Percentiles rank a stretch among this genome's conserved stretches.
Evolutionary conservation across 257 asterid genomes (phyloP).

Genomic region (Verbascum thapsus): DNA sequence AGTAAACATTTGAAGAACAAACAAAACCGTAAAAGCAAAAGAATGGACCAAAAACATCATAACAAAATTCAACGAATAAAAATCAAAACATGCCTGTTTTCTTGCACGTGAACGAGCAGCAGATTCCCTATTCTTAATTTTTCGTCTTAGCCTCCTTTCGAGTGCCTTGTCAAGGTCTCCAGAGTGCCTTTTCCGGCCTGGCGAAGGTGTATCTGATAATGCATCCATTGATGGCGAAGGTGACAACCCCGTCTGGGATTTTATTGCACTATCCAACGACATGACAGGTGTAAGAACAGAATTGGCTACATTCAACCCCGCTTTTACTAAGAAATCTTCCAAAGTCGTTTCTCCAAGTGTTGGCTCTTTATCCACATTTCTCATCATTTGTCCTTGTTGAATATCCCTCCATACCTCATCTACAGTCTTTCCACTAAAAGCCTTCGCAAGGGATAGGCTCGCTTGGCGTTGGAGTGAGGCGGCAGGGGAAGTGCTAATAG

Average conservation of each 20-base stretch:
- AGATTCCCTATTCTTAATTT: slow-evolving; percentile 63
- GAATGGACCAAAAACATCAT: background rate
- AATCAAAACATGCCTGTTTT: slow-evolving; percentile 47
- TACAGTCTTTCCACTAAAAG: slow-evolving; percentile 45
- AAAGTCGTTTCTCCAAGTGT: slow-evolving; percentile 56
- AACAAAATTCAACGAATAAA: slow-evolving; percentile 6
- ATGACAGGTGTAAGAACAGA: slow-evolving; percentile 43
- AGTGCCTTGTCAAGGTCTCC: slow-evolving; percentile 42
- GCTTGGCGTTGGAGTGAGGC: slow-evolving; percentile 44
- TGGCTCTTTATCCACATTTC: slow-evolving; percentile 36
- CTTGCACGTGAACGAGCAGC: slow-evolving; percentile 71
- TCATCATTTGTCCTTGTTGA: slow-evolving; percentile 39
- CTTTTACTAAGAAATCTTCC: slow-evolving; percentile 57
- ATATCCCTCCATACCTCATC: slow-evolving; percentile 54
- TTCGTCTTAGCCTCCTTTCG: slow-evolving; percentile 59
- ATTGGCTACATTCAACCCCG: slow-evolving; percentile 49
- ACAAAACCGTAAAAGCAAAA: background rate
- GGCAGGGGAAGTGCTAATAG: slow-evolving; percentile 32
- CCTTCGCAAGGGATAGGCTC: slow-evolving; percentile 42
- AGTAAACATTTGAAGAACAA: background rate
- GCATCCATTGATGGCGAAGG: slow-evolving; percentile 47
- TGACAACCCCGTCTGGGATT: slow-evolving; percentile 40
- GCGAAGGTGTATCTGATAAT: slow-evolving; percentile 43
- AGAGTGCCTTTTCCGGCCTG: slow-evolving; percentile 49
- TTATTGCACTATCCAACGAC: slow-evolving; percentile 40